Evolutionary conservation across 1,284 basidiomycete genomes (phyloP), one percentile per base, ranked within the genome.

Genomic region (Cutaneotrichosporon sp.): DNA sequence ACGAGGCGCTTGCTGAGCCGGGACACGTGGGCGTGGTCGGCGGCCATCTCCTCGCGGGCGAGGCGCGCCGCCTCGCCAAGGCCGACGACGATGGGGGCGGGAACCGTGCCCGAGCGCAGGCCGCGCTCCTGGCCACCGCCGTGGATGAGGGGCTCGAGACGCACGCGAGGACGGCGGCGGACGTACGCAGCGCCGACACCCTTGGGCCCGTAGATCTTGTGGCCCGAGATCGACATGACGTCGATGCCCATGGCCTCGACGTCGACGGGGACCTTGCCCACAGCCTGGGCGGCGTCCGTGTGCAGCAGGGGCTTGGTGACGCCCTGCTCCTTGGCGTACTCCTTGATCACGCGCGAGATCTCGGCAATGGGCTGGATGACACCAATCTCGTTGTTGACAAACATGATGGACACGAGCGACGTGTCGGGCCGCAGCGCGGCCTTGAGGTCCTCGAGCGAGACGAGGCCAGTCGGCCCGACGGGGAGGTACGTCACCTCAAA

Each of bases 321-420:
- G 87, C 75, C 88, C 87, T 71, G 72, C 67, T 79, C 75, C 67
- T 79, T 76, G 25, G 78, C 76, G 52, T 68, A 73, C 8, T 66
- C 68, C 71, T 83, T 83, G 55, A 92, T 78, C 31, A 97, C 84
- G 5, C 87, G 85, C 25, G 95, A 95, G 67, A 99, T 99, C 79
- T 98, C 94, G 76, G 91, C 90, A 66, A 99, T 85, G 1, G 97
- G 97, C 77, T 99, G 97, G 65, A 99, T 97, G 65, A 98, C 95
- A 53, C 97, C 97, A 8, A 95, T 99, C 82, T 99, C 97, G 81
- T 99, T 99, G 83, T 99, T 99, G 66, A 99, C 95, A 4, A 91
- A 87, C 97, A 99, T 99, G 78, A 99, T 90, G 11, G 95, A 97
- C 45, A 97, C 88, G 10, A 97, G 81, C 7, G 88, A 89, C 1